Evolutionary conservation across 139 green algal genomes (phyloP).

Genomic region (Micractinium sp.): DNA sequence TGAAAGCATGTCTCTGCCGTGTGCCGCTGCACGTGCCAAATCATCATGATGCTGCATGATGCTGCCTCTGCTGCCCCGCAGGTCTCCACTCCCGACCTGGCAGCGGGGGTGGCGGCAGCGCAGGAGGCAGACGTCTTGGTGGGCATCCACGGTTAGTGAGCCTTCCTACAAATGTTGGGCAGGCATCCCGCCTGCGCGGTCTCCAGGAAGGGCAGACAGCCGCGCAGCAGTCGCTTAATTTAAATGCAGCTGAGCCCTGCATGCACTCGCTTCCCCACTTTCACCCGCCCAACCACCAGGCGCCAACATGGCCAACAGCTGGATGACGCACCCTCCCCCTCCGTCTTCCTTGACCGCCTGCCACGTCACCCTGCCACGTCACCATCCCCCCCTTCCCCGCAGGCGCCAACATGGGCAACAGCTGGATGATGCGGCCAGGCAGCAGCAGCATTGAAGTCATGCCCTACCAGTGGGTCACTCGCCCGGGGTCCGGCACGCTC

Average conservation of each 20-base stretch:
- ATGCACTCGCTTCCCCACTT: too few species aligned
- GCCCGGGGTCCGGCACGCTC: not conserved
- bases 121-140: not conserved
- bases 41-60: too few species aligned
- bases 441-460: conserved; percentile 1
- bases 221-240: too few species aligned
- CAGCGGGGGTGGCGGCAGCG: not conserved
- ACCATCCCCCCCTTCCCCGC: not conserved
- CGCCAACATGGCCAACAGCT: not conserved
- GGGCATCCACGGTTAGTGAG: not conserved
- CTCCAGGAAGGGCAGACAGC: too few species aligned
- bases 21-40: too few species aligned
- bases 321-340: not conserved
- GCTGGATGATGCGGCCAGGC: conserved; percentile 17
- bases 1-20: too few species aligned
- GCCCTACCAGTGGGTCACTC: not conserved
- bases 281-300: too few species aligned
- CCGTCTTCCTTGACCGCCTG: too few species aligned
- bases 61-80: not conserved
- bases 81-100: not conserved
- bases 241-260: too few species aligned
- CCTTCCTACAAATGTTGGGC: not conserved
- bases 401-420: conserved; percentile 29
- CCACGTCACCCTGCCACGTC: too few species aligned
- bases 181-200: not conserved